Base-by-base conservation (phyloP, 768 basidiomycete species). In the Pleurotus giganteus region DNA sequence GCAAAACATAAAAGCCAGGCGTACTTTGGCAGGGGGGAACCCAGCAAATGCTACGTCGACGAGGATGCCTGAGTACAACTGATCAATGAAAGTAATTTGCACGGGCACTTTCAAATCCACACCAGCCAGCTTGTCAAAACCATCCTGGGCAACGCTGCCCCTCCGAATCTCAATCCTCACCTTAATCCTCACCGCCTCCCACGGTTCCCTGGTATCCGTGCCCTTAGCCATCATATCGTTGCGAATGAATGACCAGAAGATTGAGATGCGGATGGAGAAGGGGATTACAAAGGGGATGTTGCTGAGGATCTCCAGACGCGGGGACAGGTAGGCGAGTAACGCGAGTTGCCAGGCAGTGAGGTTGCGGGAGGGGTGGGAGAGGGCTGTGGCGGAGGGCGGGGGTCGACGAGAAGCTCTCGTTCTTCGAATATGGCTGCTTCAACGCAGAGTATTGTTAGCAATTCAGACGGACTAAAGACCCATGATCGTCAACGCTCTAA, bases 281-380 rank as follows among this genome's bases (percentile, higher is more conserved):
- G 96, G 95, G 54, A 98, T 89, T 4, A 93, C 85, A 71, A 97
- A 97, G 0, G 95, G 96, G 54, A 98, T 90, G 69, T 98, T 95
- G 74, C 97, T 91, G 51, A 98, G 81, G 24, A 98, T 80, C 2
- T 91, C 92, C 2, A 98, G 78, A 5, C 94, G 84, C 0, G 95
- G 96, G 2, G 89, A 88, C 47, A 98, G 73, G 55, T 83, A 77
- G 0, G 88, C 83, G 39, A n/a, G n/a, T n/a, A n/a, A n/a, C n/a
- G n/a, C n/a, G n/a, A 89, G 69, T 60, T 90, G 86, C 4, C 91
- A 86, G 61, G 87, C 88, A 12, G 83, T 78, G 46, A 81, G 71
- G 31, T 62, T 57, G 41, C 67, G 63, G 3, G 56, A 52, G 32
- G 58, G 39, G 55, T 12, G 42, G 28, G 29, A 13, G 11, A n/a